Evolutionary conservation across 805 yeast genomes (phyloP).

Genomic region (Cyberlindnera galapagoensis): DNA sequence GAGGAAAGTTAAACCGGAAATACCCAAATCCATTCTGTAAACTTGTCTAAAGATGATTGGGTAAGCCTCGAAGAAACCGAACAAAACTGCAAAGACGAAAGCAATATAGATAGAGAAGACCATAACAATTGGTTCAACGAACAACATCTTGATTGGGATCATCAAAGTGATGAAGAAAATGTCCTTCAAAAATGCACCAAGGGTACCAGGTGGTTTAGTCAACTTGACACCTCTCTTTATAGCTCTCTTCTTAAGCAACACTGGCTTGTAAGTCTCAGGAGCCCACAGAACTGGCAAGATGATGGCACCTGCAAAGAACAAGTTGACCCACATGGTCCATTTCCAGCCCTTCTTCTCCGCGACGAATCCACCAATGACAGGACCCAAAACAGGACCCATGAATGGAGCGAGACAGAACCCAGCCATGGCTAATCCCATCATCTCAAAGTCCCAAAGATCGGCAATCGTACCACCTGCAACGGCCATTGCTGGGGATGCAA

Average conservation of each 20-base stretch:
- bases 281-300: constrained; percentile 40
- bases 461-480: constrained; percentile 80
- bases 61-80: constrained; percentile 75
- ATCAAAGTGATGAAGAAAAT: constrained; percentile 45
- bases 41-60: constrained; percentile 67
- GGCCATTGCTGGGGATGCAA: constrained; percentile 78
- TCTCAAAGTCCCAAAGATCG: constrained; percentile 66
- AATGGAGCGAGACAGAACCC: constrained; percentile 76
- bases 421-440: constrained; percentile 68
- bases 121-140: constrained; percentile 68
- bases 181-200: constrained; percentile 34
- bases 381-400: constrained; percentile 75
- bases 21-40: constrained; percentile 52
- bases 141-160: constrained; percentile 63
- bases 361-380: constrained; percentile 68
- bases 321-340: constrained; percentile 67
- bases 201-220: constrained; percentile 29
- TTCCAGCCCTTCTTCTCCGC: constrained; percentile 56
- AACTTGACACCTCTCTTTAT: constrained; percentile 49
- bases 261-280: constrained; percentile 72
- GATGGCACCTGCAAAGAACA: constrained; percentile 56
- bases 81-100: constrained; percentile 69
- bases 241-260: constrained; percentile 55
- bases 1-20: constrained; percentile 63
- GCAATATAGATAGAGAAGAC: constrained; percentile 66